Percentiles rank a stretch among this genome's conserved stretches.
phyloP scores from a whole-genome alignment of 306 rosid species.

The Rubus parviflorus region DNA sequence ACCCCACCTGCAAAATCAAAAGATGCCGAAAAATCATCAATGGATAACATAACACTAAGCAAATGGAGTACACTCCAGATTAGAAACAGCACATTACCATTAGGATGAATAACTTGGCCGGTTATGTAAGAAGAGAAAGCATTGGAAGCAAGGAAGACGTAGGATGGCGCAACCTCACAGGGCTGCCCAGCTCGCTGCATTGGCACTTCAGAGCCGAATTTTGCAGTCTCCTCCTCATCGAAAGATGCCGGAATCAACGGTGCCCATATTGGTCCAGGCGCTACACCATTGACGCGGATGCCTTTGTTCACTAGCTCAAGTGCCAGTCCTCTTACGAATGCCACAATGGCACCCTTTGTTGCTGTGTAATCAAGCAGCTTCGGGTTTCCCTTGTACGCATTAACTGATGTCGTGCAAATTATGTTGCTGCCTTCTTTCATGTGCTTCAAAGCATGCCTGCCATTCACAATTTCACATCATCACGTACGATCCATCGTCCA shows the following conservation, averaged over 20 bases:
- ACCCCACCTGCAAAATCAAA: constrained; percentile 54
- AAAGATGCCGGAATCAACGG: constrained; percentile 57
- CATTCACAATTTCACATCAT: not conserved
- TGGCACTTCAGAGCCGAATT: constrained; percentile 47
- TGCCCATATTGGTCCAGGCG: constrained; percentile 88
- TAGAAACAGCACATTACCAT: constrained; percentile 39
- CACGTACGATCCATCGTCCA: too few relatives aligned
- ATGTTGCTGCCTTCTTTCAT: constrained; percentile 78
- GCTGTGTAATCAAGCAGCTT: constrained; percentile 58
- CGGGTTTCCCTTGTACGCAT: constrained; percentile 55
- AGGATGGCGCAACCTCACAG: constrained; percentile 67
- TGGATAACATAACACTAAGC: not conserved
- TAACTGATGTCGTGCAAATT: constrained; percentile 71
- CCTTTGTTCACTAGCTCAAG: constrained; percentile 53
- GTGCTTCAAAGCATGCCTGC: constrained; percentile 71
- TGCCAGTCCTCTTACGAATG: constrained; percentile 66
- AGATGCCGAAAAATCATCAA: not conserved
- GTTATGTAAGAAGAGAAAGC: constrained; percentile 63
- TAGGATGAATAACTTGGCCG: constrained; percentile 88
- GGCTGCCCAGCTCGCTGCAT: constrained; percentile 89
- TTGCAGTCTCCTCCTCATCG: constrained; percentile 27
- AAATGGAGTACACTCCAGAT: too few relatives aligned
- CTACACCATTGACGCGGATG: constrained; percentile 78
- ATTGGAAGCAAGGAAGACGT: constrained; percentile 70
- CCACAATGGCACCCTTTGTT: constrained; percentile 74